These are phyloP conservation scores for Aaosphaeria arxii DNA, from an alignment of 2,329 filamentous ascomycete genomes.

Conservation along the genomic window DNA sequence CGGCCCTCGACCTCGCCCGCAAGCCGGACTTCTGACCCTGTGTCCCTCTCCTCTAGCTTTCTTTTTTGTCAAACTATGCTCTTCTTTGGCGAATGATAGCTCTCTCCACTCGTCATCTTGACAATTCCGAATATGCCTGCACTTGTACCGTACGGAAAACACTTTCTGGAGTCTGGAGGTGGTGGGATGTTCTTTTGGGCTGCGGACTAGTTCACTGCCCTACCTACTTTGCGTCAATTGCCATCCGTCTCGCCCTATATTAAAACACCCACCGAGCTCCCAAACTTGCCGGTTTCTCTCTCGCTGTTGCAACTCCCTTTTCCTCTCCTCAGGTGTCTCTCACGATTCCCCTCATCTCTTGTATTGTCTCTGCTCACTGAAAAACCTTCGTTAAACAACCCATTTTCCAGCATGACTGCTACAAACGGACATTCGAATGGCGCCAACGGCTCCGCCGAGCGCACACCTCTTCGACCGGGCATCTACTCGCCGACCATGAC, in stretches of 20 bases:
- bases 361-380: slow-evolving; percentile 1
- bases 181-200: slow-evolving; percentile 30
- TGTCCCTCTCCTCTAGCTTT: no score
- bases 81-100: no score
- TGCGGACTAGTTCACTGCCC: slow-evolving; percentile 25
- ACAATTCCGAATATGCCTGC: background rate
- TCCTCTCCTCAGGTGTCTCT: slow-evolving; percentile 12
- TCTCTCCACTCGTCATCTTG: no score
- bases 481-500: slow-evolving; percentile 90
- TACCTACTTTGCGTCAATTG: slow-evolving; percentile 32
- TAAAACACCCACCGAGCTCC: slow-evolving; percentile 34
- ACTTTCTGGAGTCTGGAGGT: slow-evolving; percentile 4
- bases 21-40: no score
- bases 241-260: slow-evolving; percentile 34
- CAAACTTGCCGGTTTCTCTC: slow-evolving; percentile 8
- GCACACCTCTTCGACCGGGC: slow-evolving; percentile 68
- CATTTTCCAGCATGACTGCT: slow-evolving; percentile 12
- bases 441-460: slow-evolving; percentile 35
- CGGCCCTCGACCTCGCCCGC: slow-evolving; percentile 10
- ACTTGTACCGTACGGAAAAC: slow-evolving; percentile 20
- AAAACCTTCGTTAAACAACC: background rate
- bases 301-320: slow-evolving; percentile 1
- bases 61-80: no score
- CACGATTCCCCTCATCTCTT: slow-evolving; percentile 2
- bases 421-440: slow-evolving; percentile 30